Evolutionary conservation across 2,329 filamentous ascomycete species (phyloP).

Genomic region (Colletotrichum spinosum): DNA sequence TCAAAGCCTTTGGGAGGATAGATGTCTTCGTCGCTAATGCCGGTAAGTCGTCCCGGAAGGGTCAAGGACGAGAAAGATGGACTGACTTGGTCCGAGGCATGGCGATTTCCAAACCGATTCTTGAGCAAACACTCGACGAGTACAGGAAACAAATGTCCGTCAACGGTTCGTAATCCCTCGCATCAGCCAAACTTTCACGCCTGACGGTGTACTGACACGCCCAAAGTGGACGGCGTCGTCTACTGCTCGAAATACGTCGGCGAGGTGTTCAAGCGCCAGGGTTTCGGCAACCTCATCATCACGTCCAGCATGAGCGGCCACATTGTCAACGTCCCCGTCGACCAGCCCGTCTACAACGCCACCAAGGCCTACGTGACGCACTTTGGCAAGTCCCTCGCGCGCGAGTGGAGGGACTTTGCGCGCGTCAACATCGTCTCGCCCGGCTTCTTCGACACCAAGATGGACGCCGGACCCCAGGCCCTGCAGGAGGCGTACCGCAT

Average conservation of each 20-base stretch:
- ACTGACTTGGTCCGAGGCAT: conserved; percentile 46
- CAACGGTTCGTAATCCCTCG: conserved; percentile 54
- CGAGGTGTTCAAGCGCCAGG: conserved; percentile 55
- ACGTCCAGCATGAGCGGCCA: conserved; percentile 62
- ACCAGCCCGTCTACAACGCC: conserved; percentile 60
- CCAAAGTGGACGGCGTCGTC: conserved; percentile 57
- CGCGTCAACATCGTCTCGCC: conserved; percentile 67
- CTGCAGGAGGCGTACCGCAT: conserved; percentile 62
- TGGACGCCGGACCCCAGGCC: conserved; percentile 57
- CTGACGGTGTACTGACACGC: neutral
- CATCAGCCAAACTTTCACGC: too few species aligned
- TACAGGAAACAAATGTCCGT: conserved; percentile 65
- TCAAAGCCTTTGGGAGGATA: conserved; percentile 54
- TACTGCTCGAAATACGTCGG: conserved; percentile 57
- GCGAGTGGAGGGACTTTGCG: conserved; percentile 69
- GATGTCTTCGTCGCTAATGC: conserved; percentile 58
- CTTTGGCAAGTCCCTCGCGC: conserved; percentile 65
- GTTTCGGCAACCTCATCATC: conserved; percentile 63
- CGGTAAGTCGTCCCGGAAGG: conserved; percentile 39
- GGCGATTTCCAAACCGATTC: conserved; percentile 65
- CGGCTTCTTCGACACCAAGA: conserved; percentile 67
- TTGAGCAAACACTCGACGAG: conserved; percentile 64
- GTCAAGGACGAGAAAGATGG: accelerated
- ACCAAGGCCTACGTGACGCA: conserved; percentile 68
- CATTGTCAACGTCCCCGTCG: conserved; percentile 63